Evolutionary conservation across 225 moss, liverwort and hornwort genomes (phyloP).

Genomic region (Takakia lepidozioides): DNA sequence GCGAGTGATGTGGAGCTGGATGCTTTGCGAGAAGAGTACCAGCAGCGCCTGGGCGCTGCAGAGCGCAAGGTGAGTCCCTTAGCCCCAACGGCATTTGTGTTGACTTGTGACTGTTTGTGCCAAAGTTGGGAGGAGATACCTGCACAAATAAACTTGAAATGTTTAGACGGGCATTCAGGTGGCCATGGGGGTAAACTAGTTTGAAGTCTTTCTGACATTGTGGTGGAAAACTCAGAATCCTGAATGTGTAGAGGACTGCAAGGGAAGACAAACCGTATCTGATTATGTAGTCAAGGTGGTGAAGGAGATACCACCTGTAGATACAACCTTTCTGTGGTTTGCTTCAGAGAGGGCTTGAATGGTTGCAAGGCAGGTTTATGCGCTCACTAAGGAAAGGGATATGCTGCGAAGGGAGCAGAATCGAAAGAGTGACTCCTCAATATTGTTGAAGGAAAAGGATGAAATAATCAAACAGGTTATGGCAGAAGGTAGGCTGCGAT

Average conservation of each 20-base stretch:
- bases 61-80: constrained; percentile 74
- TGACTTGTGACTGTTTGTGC: background rate
- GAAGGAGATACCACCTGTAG: too few species aligned
- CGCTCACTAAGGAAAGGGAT: constrained; percentile 95
- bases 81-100: background rate
- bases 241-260: too few species aligned
- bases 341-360: too few species aligned
- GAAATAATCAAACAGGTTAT: constrained; percentile 99
- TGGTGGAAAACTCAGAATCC: too few species aligned
- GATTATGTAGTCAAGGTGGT: too few species aligned
- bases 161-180: too few species aligned
- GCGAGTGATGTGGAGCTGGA: constrained; percentile 73
- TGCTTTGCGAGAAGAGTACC: constrained; percentile 91
- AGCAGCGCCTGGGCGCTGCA: constrained; percentile 92
- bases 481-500: constrained; percentile 70
- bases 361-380: constrained; percentile 89
- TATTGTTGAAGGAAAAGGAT: constrained; percentile 95
- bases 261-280: too few species aligned
- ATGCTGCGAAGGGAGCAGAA: constrained; percentile 92
- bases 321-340: too few species aligned
- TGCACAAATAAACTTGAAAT: constrained; percentile 1
- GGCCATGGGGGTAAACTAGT: too few species aligned
- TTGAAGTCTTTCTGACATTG: too few species aligned
- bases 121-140: constrained; percentile 10
- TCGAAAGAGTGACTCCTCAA: constrained; percentile 91